Percentiles rank a stretch among this genome's conserved stretches.
Conservation (phyloP, 176 grass and related monocot genomes). For the Aegilops bicornis region DNA sequence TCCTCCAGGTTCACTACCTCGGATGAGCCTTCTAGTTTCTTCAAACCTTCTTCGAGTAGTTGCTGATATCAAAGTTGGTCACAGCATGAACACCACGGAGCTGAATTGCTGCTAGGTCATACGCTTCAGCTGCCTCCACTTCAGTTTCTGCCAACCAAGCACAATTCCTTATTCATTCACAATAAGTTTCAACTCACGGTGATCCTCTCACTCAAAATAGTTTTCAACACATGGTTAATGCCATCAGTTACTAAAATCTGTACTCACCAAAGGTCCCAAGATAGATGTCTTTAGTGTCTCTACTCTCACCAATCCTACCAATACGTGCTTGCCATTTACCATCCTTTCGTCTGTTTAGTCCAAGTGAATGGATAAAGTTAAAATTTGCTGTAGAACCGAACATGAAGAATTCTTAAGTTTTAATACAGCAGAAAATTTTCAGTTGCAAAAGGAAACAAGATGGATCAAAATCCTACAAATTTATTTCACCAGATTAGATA, state of each 20-base stretch:
- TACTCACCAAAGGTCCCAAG: slow-evolving; percentile 91
- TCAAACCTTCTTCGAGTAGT: slow-evolving; percentile 64
- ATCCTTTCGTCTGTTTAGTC: slow-evolving; percentile 70
- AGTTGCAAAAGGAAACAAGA: background rate
- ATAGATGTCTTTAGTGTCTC: slow-evolving; percentile 97
- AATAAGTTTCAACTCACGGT: background rate
- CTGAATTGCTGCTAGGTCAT: slow-evolving; percentile 93
- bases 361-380: slow-evolving; percentile 30
- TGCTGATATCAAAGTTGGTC: slow-evolving; percentile 90
- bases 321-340: slow-evolving; percentile 98
- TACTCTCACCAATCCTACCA: slow-evolving; percentile 84
- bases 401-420: slow-evolving; percentile 10
- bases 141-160: slow-evolving; percentile 68
- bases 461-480: background rate
- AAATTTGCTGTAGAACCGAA: background rate
- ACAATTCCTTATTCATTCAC: background rate
- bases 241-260: background rate
- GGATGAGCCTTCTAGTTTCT: slow-evolving; percentile 41
- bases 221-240: background rate
- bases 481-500: background rate
- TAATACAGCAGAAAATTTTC: background rate
- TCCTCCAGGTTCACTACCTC: slow-evolving; percentile 32
- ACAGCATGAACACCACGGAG: slow-evolving; percentile 79
- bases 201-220: background rate
- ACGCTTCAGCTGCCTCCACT: slow-evolving; percentile 90